These are phyloP conservation scores for Ogataea angusta DNA, from an alignment of 805 yeast species.

Conservation along the genomic window DNA sequence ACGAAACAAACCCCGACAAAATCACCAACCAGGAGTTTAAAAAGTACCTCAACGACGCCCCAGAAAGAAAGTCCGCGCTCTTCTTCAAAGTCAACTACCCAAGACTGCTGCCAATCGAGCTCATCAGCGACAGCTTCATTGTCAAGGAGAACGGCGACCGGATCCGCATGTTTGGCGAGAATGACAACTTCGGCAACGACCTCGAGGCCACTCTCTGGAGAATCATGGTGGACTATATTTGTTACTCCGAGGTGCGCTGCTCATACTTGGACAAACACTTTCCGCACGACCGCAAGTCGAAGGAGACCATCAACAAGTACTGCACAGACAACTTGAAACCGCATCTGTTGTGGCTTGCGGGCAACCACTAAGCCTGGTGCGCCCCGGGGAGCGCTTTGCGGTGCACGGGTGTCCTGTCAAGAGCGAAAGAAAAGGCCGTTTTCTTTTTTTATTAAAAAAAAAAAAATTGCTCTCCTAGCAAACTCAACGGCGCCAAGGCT, in stretches of 20 bases:
- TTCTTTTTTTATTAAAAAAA: not conserved
- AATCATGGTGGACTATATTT: conserved; percentile 33
- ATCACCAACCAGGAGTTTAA: conserved; percentile 18
- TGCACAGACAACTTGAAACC: conserved; percentile 28
- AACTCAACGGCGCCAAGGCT: not conserved
- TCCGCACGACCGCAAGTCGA: conserved; percentile 15
- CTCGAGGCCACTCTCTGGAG: conserved; percentile 30
- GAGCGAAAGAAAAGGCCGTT: not conserved
- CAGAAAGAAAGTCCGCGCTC: conserved; percentile 27
- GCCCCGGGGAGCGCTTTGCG: not conserved
- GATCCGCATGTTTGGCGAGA: conserved; percentile 27
- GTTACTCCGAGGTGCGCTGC: conserved; percentile 26
- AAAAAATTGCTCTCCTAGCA: not conserved
- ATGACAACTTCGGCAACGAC: conserved; percentile 17
- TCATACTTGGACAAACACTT: conserved; percentile 28
- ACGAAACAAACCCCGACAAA: conserved; percentile 20
- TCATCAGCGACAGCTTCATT: conserved; percentile 24
- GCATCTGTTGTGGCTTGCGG: conserved; percentile 30
- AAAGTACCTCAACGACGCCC: conserved; percentile 21
- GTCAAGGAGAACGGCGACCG: conserved; percentile 34
- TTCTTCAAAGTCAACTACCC: conserved; percentile 35
- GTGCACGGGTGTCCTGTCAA: conserved; percentile 6
- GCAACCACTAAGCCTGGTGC: conserved; percentile 10
- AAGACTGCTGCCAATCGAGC: conserved; percentile 31
- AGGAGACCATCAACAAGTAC: conserved; percentile 17